Base-by-base conservation (phyloP, 2,329 filamentous ascomycete genomes). In the Aspergillus quadrilineatus region DNA sequence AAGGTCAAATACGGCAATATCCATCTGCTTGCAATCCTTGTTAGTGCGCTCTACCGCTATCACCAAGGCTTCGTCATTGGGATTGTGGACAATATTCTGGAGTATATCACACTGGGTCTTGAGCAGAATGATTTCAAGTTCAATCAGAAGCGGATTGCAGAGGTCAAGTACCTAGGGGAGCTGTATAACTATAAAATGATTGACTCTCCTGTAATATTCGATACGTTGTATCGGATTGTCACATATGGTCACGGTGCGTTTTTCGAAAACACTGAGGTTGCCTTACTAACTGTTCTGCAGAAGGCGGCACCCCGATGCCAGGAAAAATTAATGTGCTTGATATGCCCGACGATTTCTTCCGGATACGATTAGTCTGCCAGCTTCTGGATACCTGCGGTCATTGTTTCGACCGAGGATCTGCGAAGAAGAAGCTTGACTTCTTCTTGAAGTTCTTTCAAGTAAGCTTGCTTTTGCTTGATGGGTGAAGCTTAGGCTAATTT, bases 1-100 rank as follows among this genome's bases (percentile, higher is more conserved):
- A 97, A 97, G 77, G 91, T 99, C 75, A 97, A 96, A 73, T 99
- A 95, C 75, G 92, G 92, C 68, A 97, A 96, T 69, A 91, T 99
- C 62, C 91, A 97, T 72, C 84, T 97, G 50, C 83, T 99, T 50
- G 92, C 92, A 2, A 93, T 96, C 56, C 85, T 97, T 28, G 84
- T 96, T 39, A 90, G 91, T 59, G 90, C 92, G 1, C 81, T 99
- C 42, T 92, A 95, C 69, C 87, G 92, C 12, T 95, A 97, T 66
- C 94, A 99, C 64, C 89, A 92, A 56, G 86, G 88, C 9, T 99
- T 99, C 67, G 89, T 92, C 15, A 89, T 96, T 55, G 85, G 85
- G n/a, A 87, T 97, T 47, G 90, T 99, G 60, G 94, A 99, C 71
- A 92, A 93, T 61, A 78, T 97, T 5, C 80, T 97, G 14, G 95